Evolutionary conservation across 352 stramenopile species (phyloP), one percentile per base, ranked within the genome.

Genomic region (Globisporangium barbulae): DNA sequence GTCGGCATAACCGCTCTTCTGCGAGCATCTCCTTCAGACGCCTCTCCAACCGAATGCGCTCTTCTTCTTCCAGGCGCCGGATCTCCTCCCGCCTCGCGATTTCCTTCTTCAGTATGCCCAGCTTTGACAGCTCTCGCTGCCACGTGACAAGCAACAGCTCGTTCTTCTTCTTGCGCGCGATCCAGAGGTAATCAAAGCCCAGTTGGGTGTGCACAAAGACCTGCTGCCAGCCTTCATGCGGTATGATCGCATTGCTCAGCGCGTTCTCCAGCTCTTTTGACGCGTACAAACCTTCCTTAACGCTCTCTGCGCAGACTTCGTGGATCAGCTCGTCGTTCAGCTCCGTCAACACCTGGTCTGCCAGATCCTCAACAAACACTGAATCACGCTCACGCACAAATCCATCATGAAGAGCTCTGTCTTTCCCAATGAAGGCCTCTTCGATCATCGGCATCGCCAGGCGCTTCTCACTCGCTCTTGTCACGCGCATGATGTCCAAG

Each of bases 21-120:
- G 71, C 73, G 2, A 85, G 50, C 85, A 93, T 92, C 50, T 89
- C 85, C 25, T 83, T 88, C 2, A 74, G 76, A 5, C 72, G 62
- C 1, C 30, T 28, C 25, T 91, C 81, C 2, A 83, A 64, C 2
- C 58, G 60, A 28, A 73, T 21, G 13, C 79, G 65, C 44, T 93
- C 83, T 62, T 76, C 74, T 44, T 92, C 79, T 22, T 68, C 69
- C 3, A 76, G 64, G 15, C 73, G 75, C n/a, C 66, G 61, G 1
- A 90, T 71, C 25, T 88, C 76, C 53, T 85, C 79, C 1, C 84
- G 77, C 31, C 79, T 69, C 10, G 67, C 67, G 10, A 91, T 71
- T 22, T 93, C 82, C 0, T 75, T 49, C 25, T 76, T 68, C 47
- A 93, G 59, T 1, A 79, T 61, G 0, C 70, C 53, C 3, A 93